These are phyloP conservation scores for Lachnellula cervina DNA, from an alignment of 2,329 filamentous ascomycete species.

Conservation along the genomic window DNA sequence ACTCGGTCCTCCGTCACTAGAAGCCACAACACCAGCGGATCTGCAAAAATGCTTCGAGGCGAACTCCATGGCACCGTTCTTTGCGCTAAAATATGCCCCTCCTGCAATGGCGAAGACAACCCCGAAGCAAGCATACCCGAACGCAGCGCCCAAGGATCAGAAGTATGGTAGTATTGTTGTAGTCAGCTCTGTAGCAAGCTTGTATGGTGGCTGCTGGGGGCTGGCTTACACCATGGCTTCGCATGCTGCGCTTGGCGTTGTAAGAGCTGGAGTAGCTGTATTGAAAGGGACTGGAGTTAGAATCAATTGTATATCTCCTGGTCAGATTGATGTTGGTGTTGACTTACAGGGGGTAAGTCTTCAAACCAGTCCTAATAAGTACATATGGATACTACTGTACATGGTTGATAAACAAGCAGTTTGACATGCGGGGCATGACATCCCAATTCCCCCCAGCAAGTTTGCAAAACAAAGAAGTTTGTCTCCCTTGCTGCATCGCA, in stretches of 20 bases:
- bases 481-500: not conserved
- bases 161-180: conserved; percentile 60
- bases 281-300: conserved; percentile 53
- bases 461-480: conserved; percentile 45
- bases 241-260: conserved; percentile 57
- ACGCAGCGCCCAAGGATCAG: conserved; percentile 55
- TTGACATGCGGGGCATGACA: conserved; percentile 46
- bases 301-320: conserved; percentile 49
- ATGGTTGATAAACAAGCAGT: conserved; percentile 23
- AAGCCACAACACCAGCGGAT: conserved; percentile 50
- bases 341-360: conserved; percentile 39
- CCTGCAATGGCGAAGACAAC: conserved; percentile 58
- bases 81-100: conserved; percentile 59
- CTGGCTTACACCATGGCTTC: conserved; percentile 56
- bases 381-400: not conserved
- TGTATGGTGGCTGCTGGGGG: conserved; percentile 54
- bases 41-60: conserved; percentile 55
- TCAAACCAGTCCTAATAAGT: conserved; percentile 18
- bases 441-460: conserved; percentile 51
- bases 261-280: conserved; percentile 51
- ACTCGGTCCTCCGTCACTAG: conserved; percentile 52
- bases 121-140: conserved; percentile 50
- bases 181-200: conserved; percentile 52
- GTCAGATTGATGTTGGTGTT: conserved; percentile 38
- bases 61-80: conserved; percentile 58